Evolutionary conservation across 2,329 filamentous ascomycete species (phyloP), one percentile per base, ranked within the genome.

Genomic region (Magnaporthales sp.): DNA sequence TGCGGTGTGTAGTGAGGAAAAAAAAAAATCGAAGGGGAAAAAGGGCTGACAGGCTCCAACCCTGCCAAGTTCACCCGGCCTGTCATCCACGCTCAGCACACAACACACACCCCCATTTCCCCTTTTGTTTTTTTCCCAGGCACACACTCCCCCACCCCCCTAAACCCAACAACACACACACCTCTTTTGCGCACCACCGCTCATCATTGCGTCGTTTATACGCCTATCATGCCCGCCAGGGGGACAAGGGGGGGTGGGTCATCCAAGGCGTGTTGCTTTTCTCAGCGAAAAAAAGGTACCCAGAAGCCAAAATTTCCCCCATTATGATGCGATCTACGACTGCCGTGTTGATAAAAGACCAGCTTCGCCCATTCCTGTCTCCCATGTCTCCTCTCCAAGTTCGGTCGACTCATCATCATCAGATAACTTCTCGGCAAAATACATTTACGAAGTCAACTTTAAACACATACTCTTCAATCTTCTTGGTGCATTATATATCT

Each of bases 311-410:
- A 58, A 26, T 58, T 58, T 58, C 54, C 54, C 54, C 24, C 38
- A 46, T 58, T 58, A 22, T 26, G 54, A 58, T 22, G 54, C 54
- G n/a, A 58, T 58, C 54, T 58, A 46, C 54, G 54, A 58, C 54
- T 58, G 54, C 54, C 54, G 54, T 58, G 54, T 58, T 58, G 54
- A 58, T 58, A 58, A 58, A 58, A 26, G 54, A 58, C 54, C 54
- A 58, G 54, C 54, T 58, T 58, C 54, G 54, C 54, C 54, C 54
- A 10, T 26, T 26, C 38, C 38, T 46, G 13, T 24, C 54, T 58
- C 54, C 54, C 54, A 22, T 58, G n/a, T 22, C 5, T 58, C 54
- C 22, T 26, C n/a, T 24, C 24, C n/a, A n/a, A 58, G 54, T 58
- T 26, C 38, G 38, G 38, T 58, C 24, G 54, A 58, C n/a, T 22